Conservation (phyloP, 192 early-diverging fungal genomes). For the Chytriomyces sp. region DNA sequence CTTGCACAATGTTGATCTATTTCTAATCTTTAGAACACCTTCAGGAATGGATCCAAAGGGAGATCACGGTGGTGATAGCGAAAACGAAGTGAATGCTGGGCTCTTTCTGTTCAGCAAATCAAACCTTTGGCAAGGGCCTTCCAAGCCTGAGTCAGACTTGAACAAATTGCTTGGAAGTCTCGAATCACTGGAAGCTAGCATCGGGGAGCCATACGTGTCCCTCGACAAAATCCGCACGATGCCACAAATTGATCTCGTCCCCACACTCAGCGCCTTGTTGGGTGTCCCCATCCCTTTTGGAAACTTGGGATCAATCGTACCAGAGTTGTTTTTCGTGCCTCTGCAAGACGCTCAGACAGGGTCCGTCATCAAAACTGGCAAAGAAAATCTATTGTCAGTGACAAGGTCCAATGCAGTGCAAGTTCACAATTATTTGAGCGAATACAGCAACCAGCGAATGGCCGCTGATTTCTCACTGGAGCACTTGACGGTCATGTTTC, state of each 20-base stretch:
- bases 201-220: conserved; percentile 39
- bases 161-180: neutral
- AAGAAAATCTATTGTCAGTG: conserved; percentile 54
- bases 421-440: conserved; percentile 65
- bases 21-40: neutral
- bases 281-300: conserved; percentile 92
- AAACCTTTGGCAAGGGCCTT: conserved; percentile 38
- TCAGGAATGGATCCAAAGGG: conserved; percentile 84
- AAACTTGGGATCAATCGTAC: conserved; percentile 86
- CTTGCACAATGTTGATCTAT: neutral
- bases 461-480: conserved; percentile 59
- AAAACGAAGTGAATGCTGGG: conserved; percentile 84
- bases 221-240: conserved; percentile 59
- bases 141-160: neutral
- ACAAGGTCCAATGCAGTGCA: conserved; percentile 71
- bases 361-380: neutral
- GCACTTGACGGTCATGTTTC: conserved; percentile 46
- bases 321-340: conserved; percentile 73
- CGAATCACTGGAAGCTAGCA: conserved; percentile 11
- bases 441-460: conserved; percentile 61
- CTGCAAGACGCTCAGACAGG: conserved; percentile 12
- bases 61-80: conserved; percentile 96
- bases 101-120: conserved; percentile 82
- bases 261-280: conserved; percentile 79
- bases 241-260: conserved; percentile 90